Conservation (phyloP, 2,329 filamentous ascomycete genomes). For the Penicillium sp. region DNA sequence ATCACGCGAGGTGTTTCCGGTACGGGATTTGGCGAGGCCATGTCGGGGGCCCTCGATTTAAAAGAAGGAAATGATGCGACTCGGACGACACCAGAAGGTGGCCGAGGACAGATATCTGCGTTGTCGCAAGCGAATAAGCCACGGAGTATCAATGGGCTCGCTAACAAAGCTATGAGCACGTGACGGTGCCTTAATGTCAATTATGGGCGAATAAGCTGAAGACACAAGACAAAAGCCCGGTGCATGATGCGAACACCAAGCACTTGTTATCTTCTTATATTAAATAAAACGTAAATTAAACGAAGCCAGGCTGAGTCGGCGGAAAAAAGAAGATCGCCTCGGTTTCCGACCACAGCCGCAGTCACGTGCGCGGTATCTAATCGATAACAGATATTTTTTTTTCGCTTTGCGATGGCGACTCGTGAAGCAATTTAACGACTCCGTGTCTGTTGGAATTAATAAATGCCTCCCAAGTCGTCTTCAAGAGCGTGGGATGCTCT, state of each 20-base stretch:
- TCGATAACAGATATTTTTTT: slow-evolving; percentile 32
- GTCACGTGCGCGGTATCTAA: slow-evolving; percentile 35
- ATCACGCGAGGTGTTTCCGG: slow-evolving; percentile 84
- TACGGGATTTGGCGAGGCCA: slow-evolving; percentile 54
- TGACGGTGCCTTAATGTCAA: slow-evolving; percentile 6
- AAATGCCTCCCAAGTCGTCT: slow-evolving; percentile 46
- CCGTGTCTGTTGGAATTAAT: background rate
- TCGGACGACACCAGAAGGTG: slow-evolving; percentile 28
- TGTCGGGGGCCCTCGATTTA: slow-evolving; percentile 36
- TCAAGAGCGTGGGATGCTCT: slow-evolving; percentile 66
- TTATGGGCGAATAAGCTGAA: slow-evolving; percentile 1
- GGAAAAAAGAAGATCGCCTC: slow-evolving; percentile 17
- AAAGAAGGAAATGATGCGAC: slow-evolving; percentile 50
- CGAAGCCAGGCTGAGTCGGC: slow-evolving; percentile 9
- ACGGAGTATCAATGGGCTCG: slow-evolving; percentile 19
- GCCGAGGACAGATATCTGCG: slow-evolving; percentile 15
- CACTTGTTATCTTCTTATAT: background rate
- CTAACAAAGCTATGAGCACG: slow-evolving; percentile 32
- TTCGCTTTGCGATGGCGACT: slow-evolving; percentile 13
- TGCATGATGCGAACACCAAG: slow-evolving; percentile 8
- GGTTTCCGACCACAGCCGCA: slow-evolving; percentile 18
- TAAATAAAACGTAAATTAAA: background rate
- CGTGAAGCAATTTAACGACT: slow-evolving; percentile 1
- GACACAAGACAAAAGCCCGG: background rate
- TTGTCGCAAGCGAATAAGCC: slow-evolving; percentile 26